Evolutionary conservation across 1,139 yeast species (phyloP).

Genomic region (Yamadazyma oceani): DNA sequence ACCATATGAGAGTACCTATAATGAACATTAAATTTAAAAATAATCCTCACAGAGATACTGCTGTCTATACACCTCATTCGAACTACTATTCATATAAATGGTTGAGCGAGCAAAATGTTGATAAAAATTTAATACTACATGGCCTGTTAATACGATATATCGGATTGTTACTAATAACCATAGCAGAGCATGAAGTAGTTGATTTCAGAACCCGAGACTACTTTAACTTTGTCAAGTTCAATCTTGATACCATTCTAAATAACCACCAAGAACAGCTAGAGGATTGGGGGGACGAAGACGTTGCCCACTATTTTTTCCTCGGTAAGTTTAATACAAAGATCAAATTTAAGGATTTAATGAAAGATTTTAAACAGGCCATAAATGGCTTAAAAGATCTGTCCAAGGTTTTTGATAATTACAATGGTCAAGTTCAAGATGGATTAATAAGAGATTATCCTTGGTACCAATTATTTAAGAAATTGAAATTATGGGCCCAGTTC

Average conservation of each 20-base stretch:
- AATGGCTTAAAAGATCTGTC: conserved; percentile 15
- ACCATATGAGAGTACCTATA: conserved; percentile 32
- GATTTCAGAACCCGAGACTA: conserved; percentile 29
- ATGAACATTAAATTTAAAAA: conserved; percentile 38
- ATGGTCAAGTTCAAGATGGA: conserved; percentile 41
- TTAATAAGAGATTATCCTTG: conserved; percentile 68
- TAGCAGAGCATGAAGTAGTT: conserved; percentile 46
- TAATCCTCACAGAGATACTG: conserved; percentile 28
- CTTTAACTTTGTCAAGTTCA: conserved; percentile 19
- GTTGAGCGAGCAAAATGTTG: conserved; percentile 30
- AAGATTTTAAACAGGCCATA: conserved; percentile 8
- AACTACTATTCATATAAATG: conserved; percentile 37
- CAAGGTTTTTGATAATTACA: conserved; percentile 35
- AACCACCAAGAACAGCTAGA: conserved; percentile 15
- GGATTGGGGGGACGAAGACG: conserved; percentile 23
- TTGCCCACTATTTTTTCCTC: conserved; percentile 23
- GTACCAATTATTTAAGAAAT: conserved; percentile 59
- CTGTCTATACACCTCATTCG: conserved; percentile 37
- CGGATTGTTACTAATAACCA: conserved; percentile 37
- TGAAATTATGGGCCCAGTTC: conserved; percentile 57
- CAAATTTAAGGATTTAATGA: conserved; percentile 18
- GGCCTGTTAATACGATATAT: conserved; percentile 39
- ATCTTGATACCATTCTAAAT: conserved; percentile 19
- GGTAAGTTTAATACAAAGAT: conserved; percentile 23
- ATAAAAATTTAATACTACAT: conserved; percentile 32